Evolutionary conservation across 2,329 filamentous ascomycete genomes (phyloP).

Genomic region (Diplodia intermedia): DNA sequence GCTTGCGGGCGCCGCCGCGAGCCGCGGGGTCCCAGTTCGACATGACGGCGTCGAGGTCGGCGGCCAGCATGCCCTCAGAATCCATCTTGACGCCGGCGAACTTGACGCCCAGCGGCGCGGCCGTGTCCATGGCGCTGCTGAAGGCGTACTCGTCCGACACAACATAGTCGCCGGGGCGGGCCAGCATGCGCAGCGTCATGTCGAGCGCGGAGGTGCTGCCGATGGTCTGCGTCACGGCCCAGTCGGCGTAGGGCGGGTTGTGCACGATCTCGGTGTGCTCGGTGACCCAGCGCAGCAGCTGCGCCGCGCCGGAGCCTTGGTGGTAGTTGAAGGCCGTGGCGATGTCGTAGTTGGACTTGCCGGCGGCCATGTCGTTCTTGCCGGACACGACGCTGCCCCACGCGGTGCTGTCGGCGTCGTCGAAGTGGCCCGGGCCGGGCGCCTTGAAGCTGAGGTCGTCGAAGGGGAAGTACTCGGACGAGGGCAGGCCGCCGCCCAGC

Average conservation of each 20-base stretch:
- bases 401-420: conserved; percentile 69
- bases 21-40: conserved; percentile 67
- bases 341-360: conserved; percentile 73
- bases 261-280: conserved; percentile 95
- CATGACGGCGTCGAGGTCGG: conserved; percentile 67
- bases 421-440: conserved; percentile 72
- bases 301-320: conserved; percentile 82
- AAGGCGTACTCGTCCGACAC: conserved; percentile 94
- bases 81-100: conserved; percentile 70
- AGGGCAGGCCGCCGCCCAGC: conserved; percentile 89
- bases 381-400: conserved; percentile 66
- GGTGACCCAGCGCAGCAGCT: conserved; percentile 87
- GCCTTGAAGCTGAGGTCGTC: conserved; percentile 77
- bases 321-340: conserved; percentile 92
- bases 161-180: conserved; percentile 75
- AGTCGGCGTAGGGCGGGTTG: conserved; percentile 86
- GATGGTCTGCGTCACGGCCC: conserved; percentile 81
- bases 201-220: conserved; percentile 89
- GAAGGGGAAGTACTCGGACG: conserved; percentile 91
- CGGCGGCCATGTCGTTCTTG: conserved; percentile 80
- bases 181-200: conserved; percentile 82
- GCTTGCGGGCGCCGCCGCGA: conserved; percentile 63
- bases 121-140: conserved; percentile 74
- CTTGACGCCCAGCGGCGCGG: conserved; percentile 66
- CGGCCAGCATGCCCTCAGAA: conserved; percentile 67